Percentiles rank a stretch among this genome's conserved stretches.
phyloP scores from a whole-genome alignment of 768 basidiomycete genomes.

The Mycena galericulata region DNA sequence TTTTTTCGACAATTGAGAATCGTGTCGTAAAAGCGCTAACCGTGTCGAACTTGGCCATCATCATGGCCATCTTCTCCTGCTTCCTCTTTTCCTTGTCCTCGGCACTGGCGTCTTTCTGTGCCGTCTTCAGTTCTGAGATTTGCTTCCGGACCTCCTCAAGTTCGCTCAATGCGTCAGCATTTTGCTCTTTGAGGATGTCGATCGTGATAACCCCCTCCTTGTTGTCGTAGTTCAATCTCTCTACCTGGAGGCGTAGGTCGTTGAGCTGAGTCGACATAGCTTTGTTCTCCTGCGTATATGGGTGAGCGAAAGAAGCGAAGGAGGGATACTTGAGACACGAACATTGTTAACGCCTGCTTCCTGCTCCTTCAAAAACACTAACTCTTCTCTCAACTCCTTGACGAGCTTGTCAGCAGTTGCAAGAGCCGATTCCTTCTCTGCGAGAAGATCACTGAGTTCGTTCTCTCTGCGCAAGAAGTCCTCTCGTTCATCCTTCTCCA shows the following conservation, averaged over 20 bases:
- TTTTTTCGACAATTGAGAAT: slow-evolving; percentile 15
- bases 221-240: slow-evolving; percentile 94
- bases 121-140: slow-evolving; percentile 80
- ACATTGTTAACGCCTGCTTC: slow-evolving; percentile 84
- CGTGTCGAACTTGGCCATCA: slow-evolving; percentile 99
- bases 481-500: slow-evolving; percentile 97
- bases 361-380: slow-evolving; percentile 92
- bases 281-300: slow-evolving; percentile 83
- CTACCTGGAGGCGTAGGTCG: slow-evolving; percentile 91
- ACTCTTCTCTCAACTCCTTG: slow-evolving; percentile 89
- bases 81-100: slow-evolving; percentile 99
- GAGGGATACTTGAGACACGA: not conserved
- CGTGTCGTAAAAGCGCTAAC: slow-evolving; percentile 59
- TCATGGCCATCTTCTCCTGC: slow-evolving; percentile 98
- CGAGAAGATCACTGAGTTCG: slow-evolving; percentile 92
- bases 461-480: slow-evolving; percentile 98
- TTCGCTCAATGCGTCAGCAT: slow-evolving; percentile 85
- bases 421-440: slow-evolving; percentile 90
- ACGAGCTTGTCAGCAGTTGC: slow-evolving; percentile 86
- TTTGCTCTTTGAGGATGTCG: slow-evolving; percentile 96
- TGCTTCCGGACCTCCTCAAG: slow-evolving; percentile 90
- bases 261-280: slow-evolving; percentile 92
- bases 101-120: slow-evolving; percentile 86
- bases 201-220: slow-evolving; percentile 94
- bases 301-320: slow-evolving; percentile 14